Percentiles rank a stretch among this genome's conserved stretches.
Evolutionary conservation across 208 protist genomes (phyloP).

Genomic region (Crithidia brevicula): DNA sequence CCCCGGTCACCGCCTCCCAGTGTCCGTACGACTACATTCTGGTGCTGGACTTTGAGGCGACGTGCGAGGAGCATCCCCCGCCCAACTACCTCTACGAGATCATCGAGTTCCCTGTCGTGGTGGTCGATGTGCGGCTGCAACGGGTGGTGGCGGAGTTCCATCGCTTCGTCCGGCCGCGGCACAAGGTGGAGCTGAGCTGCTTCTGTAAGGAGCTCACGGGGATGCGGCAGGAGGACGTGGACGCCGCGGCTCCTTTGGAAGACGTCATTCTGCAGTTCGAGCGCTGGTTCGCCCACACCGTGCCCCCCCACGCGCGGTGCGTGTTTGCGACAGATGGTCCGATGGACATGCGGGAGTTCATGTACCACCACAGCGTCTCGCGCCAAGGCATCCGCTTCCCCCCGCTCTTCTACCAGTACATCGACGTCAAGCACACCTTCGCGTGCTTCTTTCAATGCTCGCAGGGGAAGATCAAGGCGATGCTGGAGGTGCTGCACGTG

Average conservation of each 20-base stretch:
- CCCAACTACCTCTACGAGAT: slow-evolving; percentile 93
- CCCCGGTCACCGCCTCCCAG: slow-evolving; percentile 25
- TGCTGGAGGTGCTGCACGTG: slow-evolving; percentile 83
- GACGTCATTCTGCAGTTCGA: slow-evolving; percentile 86
- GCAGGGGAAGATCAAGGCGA: slow-evolving; percentile 85
- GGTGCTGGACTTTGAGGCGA: slow-evolving; percentile 93
- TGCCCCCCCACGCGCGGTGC: slow-evolving; percentile 55
- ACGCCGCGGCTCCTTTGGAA: slow-evolving; percentile 68
- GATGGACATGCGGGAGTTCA: slow-evolving; percentile 85
- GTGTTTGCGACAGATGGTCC: slow-evolving; percentile 87
- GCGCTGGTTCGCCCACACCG: slow-evolving; percentile 73
- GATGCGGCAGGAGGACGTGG: slow-evolving; percentile 91
- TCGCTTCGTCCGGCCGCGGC: slow-evolving; percentile 86
- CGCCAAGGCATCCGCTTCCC: slow-evolving; percentile 85
- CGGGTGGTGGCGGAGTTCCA: slow-evolving; percentile 87
- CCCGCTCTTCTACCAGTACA: slow-evolving; percentile 82
- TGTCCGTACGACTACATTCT: slow-evolving; percentile 93
- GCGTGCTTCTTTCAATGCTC: slow-evolving; percentile 77
- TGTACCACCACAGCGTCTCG: slow-evolving; percentile 77
- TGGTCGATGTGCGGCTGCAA: slow-evolving; percentile 77
- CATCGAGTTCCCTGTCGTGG: slow-evolving; percentile 96
- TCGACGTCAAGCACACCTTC: slow-evolving; percentile 89
- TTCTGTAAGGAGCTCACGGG: slow-evolving; percentile 95
- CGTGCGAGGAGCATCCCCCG: slow-evolving; percentile 81
- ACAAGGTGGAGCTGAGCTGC: slow-evolving; percentile 75